Conservation (phyloP, 2,329 filamentous ascomycete genomes). For the Aspergillus fumigatus region DNA sequence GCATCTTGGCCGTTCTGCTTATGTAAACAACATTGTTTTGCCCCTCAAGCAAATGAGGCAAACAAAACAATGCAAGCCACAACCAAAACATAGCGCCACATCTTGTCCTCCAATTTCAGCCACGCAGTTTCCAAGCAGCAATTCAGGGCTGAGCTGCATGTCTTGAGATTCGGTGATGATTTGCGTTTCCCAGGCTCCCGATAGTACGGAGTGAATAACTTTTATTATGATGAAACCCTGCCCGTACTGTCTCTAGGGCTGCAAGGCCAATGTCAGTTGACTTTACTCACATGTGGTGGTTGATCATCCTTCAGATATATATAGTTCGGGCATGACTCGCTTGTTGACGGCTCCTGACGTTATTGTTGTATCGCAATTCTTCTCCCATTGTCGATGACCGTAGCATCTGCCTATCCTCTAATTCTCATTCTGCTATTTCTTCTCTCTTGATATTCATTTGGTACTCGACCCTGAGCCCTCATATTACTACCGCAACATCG, state of each 20-base stretch:
- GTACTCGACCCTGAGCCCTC: background rate
- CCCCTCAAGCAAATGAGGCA: conserved; percentile 8
- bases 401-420: background rate
- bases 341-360: background rate
- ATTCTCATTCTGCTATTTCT: background rate
- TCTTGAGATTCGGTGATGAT: background rate
- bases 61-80: conserved; percentile 7
- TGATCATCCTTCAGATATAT: background rate
- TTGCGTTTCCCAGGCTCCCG: background rate
- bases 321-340: background rate
- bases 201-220: background rate
- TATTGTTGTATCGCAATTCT: background rate
- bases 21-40: conserved; percentile 5
- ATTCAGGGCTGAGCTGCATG: background rate
- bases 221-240: background rate
- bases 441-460: background rate
- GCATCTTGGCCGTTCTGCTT: conserved; percentile 6
- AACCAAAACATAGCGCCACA: background rate
- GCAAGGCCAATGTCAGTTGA: background rate
- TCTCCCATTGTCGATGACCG: background rate
- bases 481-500: background rate
- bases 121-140: background rate
- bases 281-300: background rate
- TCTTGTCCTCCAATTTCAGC: background rate
- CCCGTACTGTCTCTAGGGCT: background rate